Evolutionary conservation across 768 basidiomycete species (phyloP), one percentile per base, ranked within the genome.

Genomic region (Sarcomyxa edulis): DNA sequence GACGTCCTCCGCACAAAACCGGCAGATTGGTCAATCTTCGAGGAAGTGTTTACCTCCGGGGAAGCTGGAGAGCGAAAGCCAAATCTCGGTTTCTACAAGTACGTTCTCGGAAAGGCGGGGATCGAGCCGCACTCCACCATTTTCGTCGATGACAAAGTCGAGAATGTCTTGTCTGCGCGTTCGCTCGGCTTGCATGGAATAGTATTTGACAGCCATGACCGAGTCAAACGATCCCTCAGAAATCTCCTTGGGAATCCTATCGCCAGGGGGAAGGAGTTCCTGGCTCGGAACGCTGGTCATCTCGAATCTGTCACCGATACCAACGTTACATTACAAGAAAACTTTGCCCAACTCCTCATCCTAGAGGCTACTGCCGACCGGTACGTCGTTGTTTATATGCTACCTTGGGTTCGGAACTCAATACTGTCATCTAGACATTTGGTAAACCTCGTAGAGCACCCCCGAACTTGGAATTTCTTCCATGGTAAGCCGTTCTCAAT

Each of bases 81-180:
- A 8, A 67, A 73, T 44, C 65, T 76, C 23, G 68, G 70, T 0
- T 74, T 76, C 42, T 79, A 70, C 55, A 59, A 59, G 33, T 63
- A 69, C 35, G 74, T 79, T 11, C 49, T 80, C 20, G 52, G 55
- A 14, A 51, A 64, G 12, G 66, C 68, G 8, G 62, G 64, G 10
- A 49, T 66, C 5, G 71, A 78, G 33, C 75, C 77, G 2, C 48
- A 47, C 2, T 58, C 53, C 1, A 66, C 69, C 1, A 70, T 78
- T 21, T 79, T 79, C 46, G 68, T 81, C 7, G 78, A 81, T 36
- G 78, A 79, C 58, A 74, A 75, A 41, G 58, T 64, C 8, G 78
- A 78, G 47, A 79, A 80, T 41, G 71, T 81, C 4, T 48, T 77
- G 6, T 65, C 74, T 2, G 77, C 78, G 7, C 69, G 72, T 4